Evolutionary conservation across 164 flowering plant species (phyloP).

Genomic region (Platanus orientalis): DNA sequence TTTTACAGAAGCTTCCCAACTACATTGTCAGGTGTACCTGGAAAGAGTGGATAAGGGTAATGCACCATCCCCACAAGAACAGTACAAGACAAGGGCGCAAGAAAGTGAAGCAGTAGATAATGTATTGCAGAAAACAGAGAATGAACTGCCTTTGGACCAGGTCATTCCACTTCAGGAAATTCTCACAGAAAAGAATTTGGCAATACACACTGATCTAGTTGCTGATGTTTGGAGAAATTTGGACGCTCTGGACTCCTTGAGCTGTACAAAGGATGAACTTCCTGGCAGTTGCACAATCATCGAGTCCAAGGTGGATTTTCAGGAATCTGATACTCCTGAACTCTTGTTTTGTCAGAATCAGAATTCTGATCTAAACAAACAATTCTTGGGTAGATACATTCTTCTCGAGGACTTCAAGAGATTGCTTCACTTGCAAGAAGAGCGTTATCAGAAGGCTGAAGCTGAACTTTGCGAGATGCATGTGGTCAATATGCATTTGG

Average conservation of each 20-base stretch:
- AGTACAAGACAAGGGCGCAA: constrained; percentile 5
- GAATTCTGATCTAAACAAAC: constrained; percentile 26
- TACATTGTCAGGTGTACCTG: constrained; percentile 20
- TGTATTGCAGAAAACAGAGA: constrained; percentile 6
- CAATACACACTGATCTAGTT: not conserved
- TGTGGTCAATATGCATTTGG: constrained; percentile 42
- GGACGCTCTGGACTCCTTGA: constrained; percentile 6
- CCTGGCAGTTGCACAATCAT: constrained; percentile 1
- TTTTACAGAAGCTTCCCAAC: constrained; percentile 46
- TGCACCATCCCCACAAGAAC: constrained; percentile 11
- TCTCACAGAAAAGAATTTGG: constrained; percentile 4
- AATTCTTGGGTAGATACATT: constrained; percentile 36
- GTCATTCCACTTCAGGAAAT: not conserved
- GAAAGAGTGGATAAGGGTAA: constrained; percentile 17
- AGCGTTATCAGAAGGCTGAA: constrained; percentile 58
- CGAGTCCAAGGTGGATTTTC: constrained; percentile 13
- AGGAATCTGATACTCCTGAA: constrained; percentile 20
- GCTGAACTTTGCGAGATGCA: constrained; percentile 64
- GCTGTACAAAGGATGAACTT: constrained; percentile 7
- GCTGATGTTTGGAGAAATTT: not conserved
- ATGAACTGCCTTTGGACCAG: constrained; percentile 3
- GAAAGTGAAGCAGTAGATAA: not conserved
- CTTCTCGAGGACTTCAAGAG: constrained; percentile 46
- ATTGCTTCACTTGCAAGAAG: constrained; percentile 58
- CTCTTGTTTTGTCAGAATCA: constrained; percentile 32